Conservation (phyloP, 345 rosid species). For the Lumnitzera littorea region DNA sequence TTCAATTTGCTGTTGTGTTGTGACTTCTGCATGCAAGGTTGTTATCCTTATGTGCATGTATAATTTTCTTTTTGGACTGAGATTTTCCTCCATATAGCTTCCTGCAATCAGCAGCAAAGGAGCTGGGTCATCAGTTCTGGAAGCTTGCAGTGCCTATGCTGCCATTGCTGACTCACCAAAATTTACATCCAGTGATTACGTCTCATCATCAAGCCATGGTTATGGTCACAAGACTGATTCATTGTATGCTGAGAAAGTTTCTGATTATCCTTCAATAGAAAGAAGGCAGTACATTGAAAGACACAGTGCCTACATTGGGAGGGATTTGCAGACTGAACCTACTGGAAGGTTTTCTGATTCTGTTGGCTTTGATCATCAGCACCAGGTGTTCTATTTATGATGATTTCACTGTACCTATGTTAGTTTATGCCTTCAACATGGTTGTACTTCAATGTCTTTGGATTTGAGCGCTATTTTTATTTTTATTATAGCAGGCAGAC, state of each 20-base stretch:
- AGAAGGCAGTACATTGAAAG: constrained; percentile 75
- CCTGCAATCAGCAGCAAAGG: constrained; percentile 42
- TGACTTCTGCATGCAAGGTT: neutral
- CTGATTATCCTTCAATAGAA: constrained; percentile 62
- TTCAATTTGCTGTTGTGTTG: neutral
- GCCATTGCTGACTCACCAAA: constrained; percentile 69
- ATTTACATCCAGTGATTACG: constrained; percentile 56
- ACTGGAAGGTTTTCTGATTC: constrained; percentile 63
- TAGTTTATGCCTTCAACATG: neutral
- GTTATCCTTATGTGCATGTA: neutral
- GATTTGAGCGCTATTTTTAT: neutral
- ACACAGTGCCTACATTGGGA: constrained; percentile 51
- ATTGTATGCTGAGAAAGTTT: constrained; percentile 60
- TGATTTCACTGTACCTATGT: constrained; percentile 1
- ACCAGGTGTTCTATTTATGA: constrained; percentile 45
- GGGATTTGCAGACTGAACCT: constrained; percentile 72
- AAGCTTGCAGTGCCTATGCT: constrained; percentile 59
- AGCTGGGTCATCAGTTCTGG: constrained; percentile 49
- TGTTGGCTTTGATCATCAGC: constrained; percentile 58
- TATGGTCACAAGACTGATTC: constrained; percentile 74
- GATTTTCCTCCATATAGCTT: constrained; percentile 18
- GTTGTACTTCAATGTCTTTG: neutral
- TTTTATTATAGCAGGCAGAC: constrained; percentile 42
- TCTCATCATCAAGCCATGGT: constrained; percentile 55
- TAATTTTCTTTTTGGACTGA: neutral